Base-by-base conservation (phyloP, 768 basidiomycete species). In the Leccinum olivaceopallidum region DNA sequence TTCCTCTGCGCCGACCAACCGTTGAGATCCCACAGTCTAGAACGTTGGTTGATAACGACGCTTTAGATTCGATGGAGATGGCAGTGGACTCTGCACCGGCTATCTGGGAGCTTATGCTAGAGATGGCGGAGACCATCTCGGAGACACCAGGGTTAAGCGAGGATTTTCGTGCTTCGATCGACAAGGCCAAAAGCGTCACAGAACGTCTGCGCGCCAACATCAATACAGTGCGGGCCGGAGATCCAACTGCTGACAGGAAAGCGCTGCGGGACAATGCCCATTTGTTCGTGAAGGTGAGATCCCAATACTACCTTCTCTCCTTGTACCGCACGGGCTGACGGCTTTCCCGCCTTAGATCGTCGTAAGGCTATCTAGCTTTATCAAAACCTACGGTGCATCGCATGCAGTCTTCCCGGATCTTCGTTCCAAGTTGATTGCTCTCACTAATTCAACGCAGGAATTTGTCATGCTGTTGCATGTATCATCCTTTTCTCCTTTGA, bases 391-490 rank as follows among this genome's bases (percentile, higher is more conserved):
- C 63, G 85, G 85, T 55, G 78, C 79, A 24, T 75, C 78, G 18
- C 79, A 83, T 60, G 79, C 83, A n/a, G 83, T 87, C 53, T 82
- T 85, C 16, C 75, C 84, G 5, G 73, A 79, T 36, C 78, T 95
- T 48, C 84, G 90, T 60, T 82, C 78, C 57, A 85, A 87, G 68
- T 86, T 94, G 78, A 83, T 88, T 44, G 83, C 84, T 63, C 80
- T 97, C 59, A 91, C 89, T 22, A 89, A 91, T 66, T 83, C 88
- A 13, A 93, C 94, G 12, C 88, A 95, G 73, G 92, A 92, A 71
- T 90, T 94, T 67, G 87, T 91, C 53, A 91, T 93, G 64, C 79
- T 96, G 53, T 78, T 95, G 18, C 91, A 93, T 68, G 88, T 94
- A 52, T 93, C 94, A 7, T 92, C 90, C 0, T 86, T 91, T 65